Evolutionary conservation across 768 basidiomycete species (phyloP).

Genomic region (Macrocybe gigantea): DNA sequence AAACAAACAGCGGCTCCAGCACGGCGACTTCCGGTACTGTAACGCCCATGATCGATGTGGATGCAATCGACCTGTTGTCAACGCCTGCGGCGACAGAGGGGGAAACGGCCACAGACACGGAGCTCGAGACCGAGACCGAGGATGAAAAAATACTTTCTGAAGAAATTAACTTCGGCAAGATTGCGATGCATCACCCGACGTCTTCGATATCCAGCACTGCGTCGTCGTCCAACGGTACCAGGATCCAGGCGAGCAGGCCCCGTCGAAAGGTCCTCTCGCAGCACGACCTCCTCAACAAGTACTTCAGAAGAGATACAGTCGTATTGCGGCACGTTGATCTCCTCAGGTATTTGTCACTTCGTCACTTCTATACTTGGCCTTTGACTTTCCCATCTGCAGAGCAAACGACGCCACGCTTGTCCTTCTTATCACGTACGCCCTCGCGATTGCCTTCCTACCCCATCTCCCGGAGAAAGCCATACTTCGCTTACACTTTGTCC

Average conservation of each 20-base stretch:
- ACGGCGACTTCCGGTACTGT: conserved; percentile 9
- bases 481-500: conserved; percentile 69
- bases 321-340: conserved; percentile 79
- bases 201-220: conserved; percentile 28
- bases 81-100: conserved; percentile 69
- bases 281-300: conserved; percentile 86
- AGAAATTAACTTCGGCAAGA: conserved; percentile 12
- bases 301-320: conserved; percentile 85
- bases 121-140: conserved; percentile 59
- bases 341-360: conserved; percentile 53
- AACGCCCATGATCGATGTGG: conserved; percentile 14
- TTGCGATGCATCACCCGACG: conserved; percentile 23
- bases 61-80: conserved; percentile 26
- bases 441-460: conserved; percentile 56
- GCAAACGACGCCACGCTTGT: conserved; percentile 81
- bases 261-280: conserved; percentile 47
- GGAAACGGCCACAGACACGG: conserved; percentile 69
- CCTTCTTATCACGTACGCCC: conserved; percentile 65
- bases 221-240: conserved; percentile 18
- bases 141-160: conserved; percentile 23
- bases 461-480: conserved; percentile 38
- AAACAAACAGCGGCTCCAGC: conserved; percentile 8
- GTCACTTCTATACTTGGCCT: conserved; percentile 3
- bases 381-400: conserved; percentile 32
- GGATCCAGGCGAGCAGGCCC: conserved; percentile 6